These are phyloP conservation scores for Metschnikowia henanensis DNA, from an alignment of 805 yeast species.

Conservation along the genomic window DNA sequence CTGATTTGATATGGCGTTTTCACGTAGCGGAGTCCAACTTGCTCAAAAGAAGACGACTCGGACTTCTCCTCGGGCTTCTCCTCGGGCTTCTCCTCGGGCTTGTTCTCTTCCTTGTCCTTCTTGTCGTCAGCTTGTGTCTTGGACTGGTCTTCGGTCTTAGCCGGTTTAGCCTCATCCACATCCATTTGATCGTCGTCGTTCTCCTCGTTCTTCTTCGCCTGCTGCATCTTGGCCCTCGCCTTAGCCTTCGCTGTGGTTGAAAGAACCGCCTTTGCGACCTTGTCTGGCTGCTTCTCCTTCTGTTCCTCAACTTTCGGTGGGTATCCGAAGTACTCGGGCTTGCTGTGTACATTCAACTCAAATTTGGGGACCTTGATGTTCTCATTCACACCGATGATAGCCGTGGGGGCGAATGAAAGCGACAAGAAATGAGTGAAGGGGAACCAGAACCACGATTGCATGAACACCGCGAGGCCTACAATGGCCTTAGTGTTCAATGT, in stretches of 20 bases:
- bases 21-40: slow-evolving; percentile 50
- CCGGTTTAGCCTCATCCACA: slow-evolving; percentile 30
- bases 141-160: slow-evolving; percentile 12
- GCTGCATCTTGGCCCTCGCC: slow-evolving; percentile 77
- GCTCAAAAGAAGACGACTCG: slow-evolving; percentile 27
- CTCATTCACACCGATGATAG: slow-evolving; percentile 80
- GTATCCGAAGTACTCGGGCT: slow-evolving; percentile 77
- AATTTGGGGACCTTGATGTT: slow-evolving; percentile 88
- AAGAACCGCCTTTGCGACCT: slow-evolving; percentile 87
- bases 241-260: slow-evolving; percentile 95
- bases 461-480: slow-evolving; percentile 85
- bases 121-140: slow-evolving; percentile 14
- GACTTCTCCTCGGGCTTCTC: slow-evolving; percentile 28
- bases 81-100: slow-evolving; percentile 22
- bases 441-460: slow-evolving; percentile 99
- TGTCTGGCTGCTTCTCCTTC: slow-evolving; percentile 81
- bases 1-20: slow-evolving; percentile 67
- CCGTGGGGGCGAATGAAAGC: slow-evolving; percentile 89
- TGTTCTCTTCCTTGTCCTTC: slow-evolving; percentile 25
- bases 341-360: slow-evolving; percentile 76
- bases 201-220: slow-evolving; percentile 53
- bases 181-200: slow-evolving; percentile 46
- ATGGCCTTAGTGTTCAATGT: slow-evolving; percentile 88
- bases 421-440: slow-evolving; percentile 93
- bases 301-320: slow-evolving; percentile 86